Conservation (phyloP, 805 yeast genomes). For the Metschnikowia chrysomelidarum region DNA sequence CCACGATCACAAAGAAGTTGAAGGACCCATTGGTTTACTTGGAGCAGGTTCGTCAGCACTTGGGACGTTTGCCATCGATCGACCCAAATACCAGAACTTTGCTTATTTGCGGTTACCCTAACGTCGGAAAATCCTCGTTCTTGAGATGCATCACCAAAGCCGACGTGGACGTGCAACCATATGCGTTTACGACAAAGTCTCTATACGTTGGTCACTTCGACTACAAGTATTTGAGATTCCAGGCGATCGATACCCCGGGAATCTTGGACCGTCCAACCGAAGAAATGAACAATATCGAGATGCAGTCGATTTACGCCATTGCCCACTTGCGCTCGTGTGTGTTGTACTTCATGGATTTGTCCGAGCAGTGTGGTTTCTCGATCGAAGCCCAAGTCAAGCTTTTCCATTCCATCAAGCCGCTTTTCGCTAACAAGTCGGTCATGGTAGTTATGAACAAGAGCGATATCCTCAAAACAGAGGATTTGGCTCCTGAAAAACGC, state of each 20-base stretch:
- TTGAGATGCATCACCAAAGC: conserved; percentile 92
- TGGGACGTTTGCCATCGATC: conserved; percentile 96
- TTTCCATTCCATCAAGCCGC: conserved; percentile 94
- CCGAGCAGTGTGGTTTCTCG: conserved; percentile 98
- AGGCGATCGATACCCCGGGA: conserved; percentile 99
- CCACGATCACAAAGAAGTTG: conserved; percentile 91
- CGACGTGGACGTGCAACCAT: conserved; percentile 98
- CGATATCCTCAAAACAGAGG: conserved; percentile 84
- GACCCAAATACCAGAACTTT: conserved; percentile 98
- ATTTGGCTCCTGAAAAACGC: conserved; percentile 74
- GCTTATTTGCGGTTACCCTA: conserved; percentile 97
- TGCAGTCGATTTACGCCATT: conserved; percentile 98
- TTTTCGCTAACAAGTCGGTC: conserved; percentile 95
- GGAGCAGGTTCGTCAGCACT: conserved; percentile 98
- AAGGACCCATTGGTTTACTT: conserved; percentile 91
- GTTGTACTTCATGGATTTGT: conserved; percentile 94
- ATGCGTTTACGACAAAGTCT: conserved; percentile 98
- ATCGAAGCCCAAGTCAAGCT: conserved; percentile 96
- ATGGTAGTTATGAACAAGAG: conserved; percentile 94
- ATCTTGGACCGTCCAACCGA: conserved; percentile 98
- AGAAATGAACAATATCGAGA: conserved; percentile 99
- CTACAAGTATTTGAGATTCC: conserved; percentile 95
- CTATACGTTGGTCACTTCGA: conserved; percentile 98
- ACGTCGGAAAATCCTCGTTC: conserved; percentile 98
- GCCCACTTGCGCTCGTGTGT: conserved; percentile 98